Percentiles rank a stretch among this genome's conserved stretches.
Conservation (phyloP, 805 yeast genomes). For the Yamadazyma endophytica region DNA sequence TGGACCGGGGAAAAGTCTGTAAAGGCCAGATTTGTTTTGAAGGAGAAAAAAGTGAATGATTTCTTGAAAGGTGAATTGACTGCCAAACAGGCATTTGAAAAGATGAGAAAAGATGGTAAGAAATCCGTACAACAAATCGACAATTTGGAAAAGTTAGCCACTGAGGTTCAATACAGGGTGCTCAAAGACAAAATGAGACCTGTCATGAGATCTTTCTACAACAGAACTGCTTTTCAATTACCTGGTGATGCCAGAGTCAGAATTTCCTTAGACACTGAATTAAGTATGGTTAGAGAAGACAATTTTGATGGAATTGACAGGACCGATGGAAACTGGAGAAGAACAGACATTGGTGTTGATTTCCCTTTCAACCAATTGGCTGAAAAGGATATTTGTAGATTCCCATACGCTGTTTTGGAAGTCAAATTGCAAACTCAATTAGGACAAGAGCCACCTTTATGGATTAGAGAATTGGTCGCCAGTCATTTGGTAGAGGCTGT, state of each 20-base stretch:
- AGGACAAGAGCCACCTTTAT: slow-evolving; percentile 98
- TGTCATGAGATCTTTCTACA: slow-evolving; percentile 91
- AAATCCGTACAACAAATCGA: slow-evolving; percentile 85
- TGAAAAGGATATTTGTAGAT: slow-evolving; percentile 81
- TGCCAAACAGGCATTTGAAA: slow-evolving; percentile 85
- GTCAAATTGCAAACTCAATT: slow-evolving; percentile 95
- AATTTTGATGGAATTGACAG: slow-evolving; percentile 91
- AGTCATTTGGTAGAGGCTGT: slow-evolving; percentile 97
- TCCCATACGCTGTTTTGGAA: slow-evolving; percentile 96
- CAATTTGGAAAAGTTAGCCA: slow-evolving; percentile 84
- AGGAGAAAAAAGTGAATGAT: slow-evolving; percentile 84
- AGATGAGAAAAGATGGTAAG: slow-evolving; percentile 89
- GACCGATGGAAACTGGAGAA: slow-evolving; percentile 92
- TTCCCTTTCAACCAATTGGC: slow-evolving; percentile 89
- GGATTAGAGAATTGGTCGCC: slow-evolving; percentile 91
- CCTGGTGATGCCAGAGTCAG: slow-evolving; percentile 99
- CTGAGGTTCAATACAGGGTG: slow-evolving; percentile 88
- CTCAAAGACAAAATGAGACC: slow-evolving; percentile 84
- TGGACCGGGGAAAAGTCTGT: slow-evolving; percentile 99
- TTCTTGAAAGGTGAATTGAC: slow-evolving; percentile 82
- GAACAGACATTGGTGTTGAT: slow-evolving; percentile 97
- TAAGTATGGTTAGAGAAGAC: slow-evolving; percentile 97
- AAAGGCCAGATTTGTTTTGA: slow-evolving; percentile 90
- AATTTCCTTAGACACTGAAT: slow-evolving; percentile 94
- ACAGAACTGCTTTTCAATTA: slow-evolving; percentile 97